phyloP scores from a whole-genome alignment of 2,329 filamentous ascomycete species.

The Aspergillus sojae region DNA sequence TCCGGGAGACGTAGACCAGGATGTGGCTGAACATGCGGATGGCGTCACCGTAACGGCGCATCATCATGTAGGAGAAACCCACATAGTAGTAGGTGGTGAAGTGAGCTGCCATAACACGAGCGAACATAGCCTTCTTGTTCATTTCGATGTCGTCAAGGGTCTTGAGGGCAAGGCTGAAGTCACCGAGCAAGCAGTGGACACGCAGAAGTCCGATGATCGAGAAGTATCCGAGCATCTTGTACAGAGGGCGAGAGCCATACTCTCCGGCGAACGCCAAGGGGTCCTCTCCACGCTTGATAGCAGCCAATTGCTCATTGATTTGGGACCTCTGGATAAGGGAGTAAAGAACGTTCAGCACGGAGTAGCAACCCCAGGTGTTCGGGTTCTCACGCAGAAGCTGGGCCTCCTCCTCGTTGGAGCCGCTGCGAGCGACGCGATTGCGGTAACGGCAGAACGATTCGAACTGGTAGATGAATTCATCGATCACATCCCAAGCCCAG shows the following conservation, averaged over 20 bases:
- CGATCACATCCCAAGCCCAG: slow-evolving; percentile 99
- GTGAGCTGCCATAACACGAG: slow-evolving; percentile 98
- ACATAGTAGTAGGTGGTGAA: slow-evolving; percentile 99
- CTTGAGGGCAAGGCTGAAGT: slow-evolving; percentile 98
- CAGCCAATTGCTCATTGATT: slow-evolving; percentile 94
- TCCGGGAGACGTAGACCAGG: slow-evolving; percentile 95
- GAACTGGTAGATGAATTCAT: slow-evolving; percentile 99
- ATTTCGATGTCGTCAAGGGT: slow-evolving; percentile 99
- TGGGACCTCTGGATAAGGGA: slow-evolving; percentile 97
- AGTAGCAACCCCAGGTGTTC: slow-evolving; percentile 99
- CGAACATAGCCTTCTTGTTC: slow-evolving; percentile 99
- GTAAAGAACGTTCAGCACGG: slow-evolving; percentile 97
- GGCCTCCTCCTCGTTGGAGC: slow-evolving; percentile 88
- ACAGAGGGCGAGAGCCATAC: slow-evolving; percentile 90
- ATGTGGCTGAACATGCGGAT: slow-evolving; percentile 99
- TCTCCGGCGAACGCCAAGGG: slow-evolving; percentile 85
- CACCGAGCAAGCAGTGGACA: slow-evolving; percentile 93
- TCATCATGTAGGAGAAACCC: slow-evolving; percentile 99
- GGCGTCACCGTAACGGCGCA: slow-evolving; percentile 98
- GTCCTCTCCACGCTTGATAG: slow-evolving; percentile 93
- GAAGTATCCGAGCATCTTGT: slow-evolving; percentile 99
- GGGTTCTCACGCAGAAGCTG: slow-evolving; percentile 91
- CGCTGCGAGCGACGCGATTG: slow-evolving; percentile 79
- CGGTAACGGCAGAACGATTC: slow-evolving; percentile 99
- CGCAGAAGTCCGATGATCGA: slow-evolving; percentile 96